Conservation (phyloP, 2,329 filamentous ascomycete genomes). For the Colletotrichum zoysiae region DNA sequence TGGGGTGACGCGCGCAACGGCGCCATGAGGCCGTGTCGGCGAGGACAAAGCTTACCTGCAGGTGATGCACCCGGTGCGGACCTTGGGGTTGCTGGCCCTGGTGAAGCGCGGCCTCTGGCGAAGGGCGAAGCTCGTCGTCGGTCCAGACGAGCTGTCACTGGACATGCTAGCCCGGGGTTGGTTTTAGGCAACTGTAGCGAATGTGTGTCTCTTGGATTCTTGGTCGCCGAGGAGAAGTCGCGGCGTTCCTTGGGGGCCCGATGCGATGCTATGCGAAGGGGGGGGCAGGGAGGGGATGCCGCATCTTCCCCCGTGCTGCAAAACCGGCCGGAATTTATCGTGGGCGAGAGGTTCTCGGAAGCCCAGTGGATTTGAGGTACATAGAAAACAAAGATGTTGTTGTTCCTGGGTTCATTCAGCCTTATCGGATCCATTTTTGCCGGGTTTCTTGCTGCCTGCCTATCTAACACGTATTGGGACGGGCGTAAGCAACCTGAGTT, state of each 20-base stretch:
- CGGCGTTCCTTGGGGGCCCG: not conserved
- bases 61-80: slow-evolving; percentile 24
- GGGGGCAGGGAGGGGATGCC: too few relatives aligned
- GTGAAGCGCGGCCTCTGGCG: not conserved
- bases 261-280: not conserved
- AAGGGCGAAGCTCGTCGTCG: slow-evolving; percentile 6
- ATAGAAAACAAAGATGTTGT: not conserved
- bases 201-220: not conserved
- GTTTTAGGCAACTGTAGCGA: not conserved
- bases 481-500: not conserved
- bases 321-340: not conserved
- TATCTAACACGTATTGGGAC: not conserved
- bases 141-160: not conserved
- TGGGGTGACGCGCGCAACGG: too few relatives aligned
- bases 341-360: not conserved
- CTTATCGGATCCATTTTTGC: not conserved
- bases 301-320: not conserved
- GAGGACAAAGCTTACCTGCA: slow-evolving; percentile 18
- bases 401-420: not conserved
- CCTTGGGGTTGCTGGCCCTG: slow-evolving; percentile 27
- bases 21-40: too few relatives aligned
- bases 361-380: not conserved
- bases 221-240: not conserved
- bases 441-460: not conserved
- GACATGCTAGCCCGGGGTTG: not conserved